Percentiles rank a stretch among this genome's conserved stretches.
Conservation (phyloP, 2,329 filamentous ascomycete genomes). For the Penicillium sclerotigenum region DNA sequence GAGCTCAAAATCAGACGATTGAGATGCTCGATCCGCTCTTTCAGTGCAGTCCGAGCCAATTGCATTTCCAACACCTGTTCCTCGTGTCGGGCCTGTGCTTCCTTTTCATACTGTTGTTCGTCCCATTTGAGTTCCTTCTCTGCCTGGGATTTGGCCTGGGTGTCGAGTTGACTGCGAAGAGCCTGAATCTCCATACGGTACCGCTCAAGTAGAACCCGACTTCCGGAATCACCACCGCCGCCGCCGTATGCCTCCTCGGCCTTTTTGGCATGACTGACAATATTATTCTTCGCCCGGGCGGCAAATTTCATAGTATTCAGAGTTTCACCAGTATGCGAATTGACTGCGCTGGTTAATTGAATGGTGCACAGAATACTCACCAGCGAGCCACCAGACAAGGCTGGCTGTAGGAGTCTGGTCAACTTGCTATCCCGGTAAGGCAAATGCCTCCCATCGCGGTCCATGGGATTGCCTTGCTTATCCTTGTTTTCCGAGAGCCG, state of each 20-base stretch:
- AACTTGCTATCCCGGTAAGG: conserved; percentile 98
- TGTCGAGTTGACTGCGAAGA: conserved; percentile 74
- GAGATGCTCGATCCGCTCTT: conserved; percentile 94
- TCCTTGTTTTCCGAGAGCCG: conserved; percentile 88
- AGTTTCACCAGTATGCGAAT: conserved; percentile 79
- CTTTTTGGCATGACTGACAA: conserved; percentile 93
- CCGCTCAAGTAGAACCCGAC: conserved; percentile 81
- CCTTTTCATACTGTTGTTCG: conserved; percentile 72
- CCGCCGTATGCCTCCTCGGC: conserved; percentile 82
- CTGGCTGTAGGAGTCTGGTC: conserved; percentile 85
- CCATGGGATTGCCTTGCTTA: conserved; percentile 66
- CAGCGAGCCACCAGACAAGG: conserved; percentile 86
- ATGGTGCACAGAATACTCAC: conserved; percentile 98
- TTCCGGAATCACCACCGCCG: conserved; percentile 75
- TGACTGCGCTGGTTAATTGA: conserved; percentile 71
- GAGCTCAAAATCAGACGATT: conserved; percentile 94
- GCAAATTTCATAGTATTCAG: conserved; percentile 97
- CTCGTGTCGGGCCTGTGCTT: conserved; percentile 82
- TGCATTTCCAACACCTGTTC: conserved; percentile 99
- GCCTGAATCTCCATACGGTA: conserved; percentile 92
- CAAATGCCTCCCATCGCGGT: conserved; percentile 86
- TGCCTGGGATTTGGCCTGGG: conserved; percentile 67
- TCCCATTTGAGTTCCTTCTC: conserved; percentile 62
- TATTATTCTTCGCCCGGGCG: conserved; percentile 93
- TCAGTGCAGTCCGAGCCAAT: conserved; percentile 87